These are phyloP conservation scores for Xylaria sp. DNA, from an alignment of 2,329 filamentous ascomycete genomes.

Conservation along the genomic window DNA sequence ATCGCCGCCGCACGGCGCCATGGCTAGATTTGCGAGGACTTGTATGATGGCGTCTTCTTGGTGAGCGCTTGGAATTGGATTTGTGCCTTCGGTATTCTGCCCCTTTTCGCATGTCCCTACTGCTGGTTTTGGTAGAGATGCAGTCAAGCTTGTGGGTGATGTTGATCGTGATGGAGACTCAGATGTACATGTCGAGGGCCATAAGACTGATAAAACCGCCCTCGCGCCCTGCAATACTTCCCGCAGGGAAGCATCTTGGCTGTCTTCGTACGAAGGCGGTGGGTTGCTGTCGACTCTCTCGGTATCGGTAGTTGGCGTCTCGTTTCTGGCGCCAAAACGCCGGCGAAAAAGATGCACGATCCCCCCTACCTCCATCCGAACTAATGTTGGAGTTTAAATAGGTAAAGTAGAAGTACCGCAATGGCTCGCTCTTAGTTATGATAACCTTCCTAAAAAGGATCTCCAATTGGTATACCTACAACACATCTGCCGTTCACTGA, in stretches of 20 bases:
- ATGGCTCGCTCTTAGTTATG: not conserved
- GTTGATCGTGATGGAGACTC: not conserved
- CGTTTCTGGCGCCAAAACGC: not conserved
- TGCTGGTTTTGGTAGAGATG: not conserved
- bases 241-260: slow-evolving; percentile 25
- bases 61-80: not conserved
- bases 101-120: not conserved
- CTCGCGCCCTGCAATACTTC: slow-evolving; percentile 18
- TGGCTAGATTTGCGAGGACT: slow-evolving; percentile 19
- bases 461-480: not conserved
- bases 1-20: slow-evolving; percentile 6
- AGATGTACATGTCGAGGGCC: slow-evolving; percentile 6
- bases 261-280: slow-evolving; percentile 32
- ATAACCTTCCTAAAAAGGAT: not conserved
- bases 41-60: slow-evolving; percentile 11
- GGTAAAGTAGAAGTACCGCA: not conserved
- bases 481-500: not conserved
- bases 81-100: not conserved
- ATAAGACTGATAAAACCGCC: slow-evolving; percentile 10
- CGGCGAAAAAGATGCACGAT: slow-evolving; percentile 24
- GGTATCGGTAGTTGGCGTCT: not conserved
- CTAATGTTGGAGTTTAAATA: not conserved
- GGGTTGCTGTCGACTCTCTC: not conserved
- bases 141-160: not conserved
- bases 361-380: no score